A percentile compares a stretch with the other conserved stretches of the same genome.
phyloP scores from a whole-genome alignment of 768 basidiomycete genomes.

The Leucocoprinus birnbaumii region DNA sequence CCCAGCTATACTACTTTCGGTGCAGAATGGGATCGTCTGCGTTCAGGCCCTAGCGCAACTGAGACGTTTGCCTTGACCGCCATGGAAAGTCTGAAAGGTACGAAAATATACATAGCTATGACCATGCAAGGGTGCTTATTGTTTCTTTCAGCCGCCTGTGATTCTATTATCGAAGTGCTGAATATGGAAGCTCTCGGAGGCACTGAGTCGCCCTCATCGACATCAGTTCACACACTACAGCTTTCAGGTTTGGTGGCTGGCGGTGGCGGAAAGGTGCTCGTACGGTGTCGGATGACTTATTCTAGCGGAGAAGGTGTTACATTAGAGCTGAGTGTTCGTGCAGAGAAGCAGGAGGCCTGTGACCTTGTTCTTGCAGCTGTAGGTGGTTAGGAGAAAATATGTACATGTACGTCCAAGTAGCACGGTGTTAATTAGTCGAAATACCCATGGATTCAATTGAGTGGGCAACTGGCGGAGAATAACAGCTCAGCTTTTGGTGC shows the following conservation, averaged over 20 bases:
- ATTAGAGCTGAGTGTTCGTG: conserved; percentile 86
- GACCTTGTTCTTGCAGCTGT: conserved; percentile 90
- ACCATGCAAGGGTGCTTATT: conserved; percentile 5
- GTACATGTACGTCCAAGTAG: conserved; percentile 2
- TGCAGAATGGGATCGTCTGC: conserved; percentile 93
- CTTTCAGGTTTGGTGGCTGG: conserved; percentile 88
- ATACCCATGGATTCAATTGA: not conserved
- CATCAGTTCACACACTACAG: conserved; percentile 92
- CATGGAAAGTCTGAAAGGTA: conserved; percentile 93
- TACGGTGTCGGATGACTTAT: conserved; percentile 94
- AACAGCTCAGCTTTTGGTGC: not conserved
- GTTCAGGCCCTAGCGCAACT: conserved; percentile 70
- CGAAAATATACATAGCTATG: conserved; percentile 21
- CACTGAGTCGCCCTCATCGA: conserved; percentile 74
- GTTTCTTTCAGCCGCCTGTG: conserved; percentile 75
- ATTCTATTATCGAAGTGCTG: conserved; percentile 93
- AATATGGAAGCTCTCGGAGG: conserved; percentile 98
- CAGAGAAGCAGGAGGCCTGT: conserved; percentile 86
- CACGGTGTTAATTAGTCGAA: not conserved
- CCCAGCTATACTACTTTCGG: conserved; percentile 93
- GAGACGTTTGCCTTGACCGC: conserved; percentile 93
- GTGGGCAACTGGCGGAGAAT: not conserved
- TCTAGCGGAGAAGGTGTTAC: conserved; percentile 89
- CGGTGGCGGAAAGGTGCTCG: conserved; percentile 95
- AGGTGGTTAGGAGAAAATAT: conserved; percentile 43